These are phyloP conservation scores for Crithidia thermophila DNA, from an alignment of 208 protist genomes.

Conservation along the genomic window DNA sequence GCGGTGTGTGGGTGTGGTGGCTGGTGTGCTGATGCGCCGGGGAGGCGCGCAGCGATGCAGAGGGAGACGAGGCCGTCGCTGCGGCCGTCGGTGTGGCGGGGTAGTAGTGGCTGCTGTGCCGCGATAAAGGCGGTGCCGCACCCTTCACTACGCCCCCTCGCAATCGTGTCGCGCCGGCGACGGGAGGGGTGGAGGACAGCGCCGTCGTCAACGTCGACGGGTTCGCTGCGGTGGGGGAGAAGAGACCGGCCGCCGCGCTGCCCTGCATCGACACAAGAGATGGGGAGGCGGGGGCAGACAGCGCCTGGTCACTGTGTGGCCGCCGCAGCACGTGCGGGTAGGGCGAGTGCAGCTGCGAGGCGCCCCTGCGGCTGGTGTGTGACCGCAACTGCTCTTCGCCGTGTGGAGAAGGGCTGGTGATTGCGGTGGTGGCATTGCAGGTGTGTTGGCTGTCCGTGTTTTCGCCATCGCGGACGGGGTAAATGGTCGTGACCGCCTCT, in stretches of 20 bases:
- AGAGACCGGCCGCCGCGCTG: too few relatives aligned
- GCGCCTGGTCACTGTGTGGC: neutral
- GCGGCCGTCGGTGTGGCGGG: neutral
- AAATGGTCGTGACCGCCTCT: constrained; percentile 13
- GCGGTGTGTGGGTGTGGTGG: neutral
- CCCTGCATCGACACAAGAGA: too few relatives aligned
- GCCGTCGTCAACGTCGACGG: neutral
- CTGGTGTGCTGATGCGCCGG: neutral
- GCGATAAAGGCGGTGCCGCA: constrained; percentile 2
- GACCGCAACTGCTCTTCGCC: too few relatives aligned
- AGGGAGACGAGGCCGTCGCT: neutral
- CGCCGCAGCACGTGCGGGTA: neutral
- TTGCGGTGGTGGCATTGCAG: neutral
- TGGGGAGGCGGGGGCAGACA: neutral
- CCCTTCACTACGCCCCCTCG: neutral
- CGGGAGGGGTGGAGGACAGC: neutral
- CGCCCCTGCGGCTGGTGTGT: neutral
- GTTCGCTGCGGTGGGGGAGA: too few relatives aligned
- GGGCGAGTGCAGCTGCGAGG: neutral
- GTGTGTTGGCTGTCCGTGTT: too few relatives aligned
- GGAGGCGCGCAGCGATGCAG: neutral
- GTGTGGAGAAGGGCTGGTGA: too few relatives aligned
- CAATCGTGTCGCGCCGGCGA: neutral
- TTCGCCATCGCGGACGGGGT: constrained; percentile 12
- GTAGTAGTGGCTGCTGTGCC: neutral